phyloP scores from a whole-genome alignment of 768 basidiomycete genomes.

The Lentinula lateritia region DNA sequence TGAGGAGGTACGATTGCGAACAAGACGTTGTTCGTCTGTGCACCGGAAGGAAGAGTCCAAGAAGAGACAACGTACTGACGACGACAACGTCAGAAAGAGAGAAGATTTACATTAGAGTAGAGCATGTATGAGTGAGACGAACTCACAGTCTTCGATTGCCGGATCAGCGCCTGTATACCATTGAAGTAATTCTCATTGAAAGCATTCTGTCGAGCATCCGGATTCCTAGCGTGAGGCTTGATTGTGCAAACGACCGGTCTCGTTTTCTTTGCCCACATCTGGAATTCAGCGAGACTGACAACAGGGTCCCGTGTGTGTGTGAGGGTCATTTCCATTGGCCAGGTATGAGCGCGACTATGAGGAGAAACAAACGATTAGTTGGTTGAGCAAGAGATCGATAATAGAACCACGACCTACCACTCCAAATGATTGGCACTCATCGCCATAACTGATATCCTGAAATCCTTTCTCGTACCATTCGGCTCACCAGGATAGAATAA shows the following conservation, averaged over 20 bases:
- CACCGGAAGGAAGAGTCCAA: constrained; percentile 1
- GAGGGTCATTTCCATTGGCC: not conserved
- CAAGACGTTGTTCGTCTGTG: not conserved
- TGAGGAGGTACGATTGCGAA: not conserved
- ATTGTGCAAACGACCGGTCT: constrained; percentile 3
- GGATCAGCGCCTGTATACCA: not conserved
- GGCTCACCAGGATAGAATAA: not conserved
- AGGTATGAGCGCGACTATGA: constrained; percentile 1
- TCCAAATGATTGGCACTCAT: not conserved
- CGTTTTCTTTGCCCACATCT: constrained; percentile 1
- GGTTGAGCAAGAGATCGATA: no score
- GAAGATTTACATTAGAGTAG: not conserved
- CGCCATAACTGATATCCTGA: not conserved
- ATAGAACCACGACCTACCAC: not conserved
- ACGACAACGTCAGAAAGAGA: not conserved
- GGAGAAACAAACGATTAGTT: not conserved
- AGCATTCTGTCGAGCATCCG: not conserved
- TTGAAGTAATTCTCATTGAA: not conserved
- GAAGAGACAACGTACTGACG: not conserved
- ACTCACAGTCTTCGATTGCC: not conserved
- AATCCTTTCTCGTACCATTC: not conserved
- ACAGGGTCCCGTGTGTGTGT: not conserved
- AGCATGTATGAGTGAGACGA: not conserved
- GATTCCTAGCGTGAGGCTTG: not conserved
- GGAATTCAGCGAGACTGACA: not conserved